Base-by-base conservation (phyloP, 2,329 filamentous ascomycete species). In the Metarhizium anisopliae region DNA sequence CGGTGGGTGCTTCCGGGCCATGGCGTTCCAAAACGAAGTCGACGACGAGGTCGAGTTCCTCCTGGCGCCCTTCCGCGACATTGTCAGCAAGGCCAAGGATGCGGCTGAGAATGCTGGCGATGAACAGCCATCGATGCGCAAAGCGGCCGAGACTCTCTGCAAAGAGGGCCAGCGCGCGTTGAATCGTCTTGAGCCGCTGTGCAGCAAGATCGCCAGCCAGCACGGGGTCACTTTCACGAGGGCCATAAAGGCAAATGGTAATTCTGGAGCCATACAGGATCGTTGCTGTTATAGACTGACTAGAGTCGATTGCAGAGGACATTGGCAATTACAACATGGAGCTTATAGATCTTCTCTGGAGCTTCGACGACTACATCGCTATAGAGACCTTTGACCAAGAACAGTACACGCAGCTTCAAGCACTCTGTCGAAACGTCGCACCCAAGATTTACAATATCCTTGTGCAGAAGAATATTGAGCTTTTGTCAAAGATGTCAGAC, bases 311-410 rank as follows among this genome's bases (percentile, higher is more conserved):
- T 30, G 14, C 58, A 81, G 80, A 78, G 54, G 76, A 76, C 42
- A 78, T 83, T 52, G 72, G 76, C 55, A 65, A 70, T 47, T 75
- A 73, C 56, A 72, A 78, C 50, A 68, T 71, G 29, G 71, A 76
- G 54, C 68, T 83, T 38, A 76, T 73, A 55, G 73, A 78, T 47
- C 61, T 80, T 25, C 66, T 82, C 7, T 83, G 79, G 74, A 79
- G 78, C 52, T 82, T 83, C 61, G 80, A 83, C 57, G 79, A 82
- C 55, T 81, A 72, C 60, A 65, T 77, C 59, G 75, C 78, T 51
- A 60, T 68, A 10, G 74, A 78, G 43, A 70, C 70, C 30, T 83
- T 82, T 58, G 76, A 82, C 20, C 65, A 69, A 32, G 70, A 70
- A 25, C 78, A 76, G 58, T 83, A 77, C 55, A 64, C 68, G 29